phyloP scores from a whole-genome alignment of 1,284 basidiomycete species.

The Tilletia walkeri region DNA sequence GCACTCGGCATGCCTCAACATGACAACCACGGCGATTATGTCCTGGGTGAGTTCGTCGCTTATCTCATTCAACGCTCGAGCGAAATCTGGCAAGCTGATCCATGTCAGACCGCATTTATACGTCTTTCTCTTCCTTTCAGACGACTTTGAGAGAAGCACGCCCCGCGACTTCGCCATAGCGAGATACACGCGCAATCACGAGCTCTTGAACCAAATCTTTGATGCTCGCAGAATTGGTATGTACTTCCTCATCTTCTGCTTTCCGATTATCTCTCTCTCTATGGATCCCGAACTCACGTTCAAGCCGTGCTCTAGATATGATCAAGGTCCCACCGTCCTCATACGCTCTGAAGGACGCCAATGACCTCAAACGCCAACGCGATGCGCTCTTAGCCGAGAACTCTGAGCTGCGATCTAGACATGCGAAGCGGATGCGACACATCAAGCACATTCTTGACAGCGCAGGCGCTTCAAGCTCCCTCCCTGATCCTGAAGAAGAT shows the following conservation, averaged over 20 bases:
- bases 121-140: conserved; percentile 19
- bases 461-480: not conserved
- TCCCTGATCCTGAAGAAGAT: not conserved
- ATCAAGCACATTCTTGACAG: conserved; percentile 21
- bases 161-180: conserved; percentile 49
- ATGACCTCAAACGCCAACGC: conserved; percentile 31
- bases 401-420: conserved; percentile 21
- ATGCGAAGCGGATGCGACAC: conserved; percentile 23
- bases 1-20: conserved; percentile 21
- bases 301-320: conserved; percentile 24
- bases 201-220: conserved; percentile 46
- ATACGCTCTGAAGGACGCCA: conserved; percentile 33
- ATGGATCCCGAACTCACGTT: not conserved
- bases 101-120: not conserved
- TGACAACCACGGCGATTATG: conserved; percentile 26
- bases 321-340: conserved; percentile 38
- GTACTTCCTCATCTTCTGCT: conserved; percentile 3
- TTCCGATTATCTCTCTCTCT: too few relatives aligned
- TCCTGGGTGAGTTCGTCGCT: conserved; percentile 20
- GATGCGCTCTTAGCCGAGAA: conserved; percentile 27
- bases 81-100: not conserved
- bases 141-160: conserved; percentile 47
- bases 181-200: conserved; percentile 50
- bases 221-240: conserved; percentile 44
- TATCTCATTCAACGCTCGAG: not conserved